Evolutionary conservation across 805 yeast species (phyloP).

Genomic region (Candida takata): DNA sequence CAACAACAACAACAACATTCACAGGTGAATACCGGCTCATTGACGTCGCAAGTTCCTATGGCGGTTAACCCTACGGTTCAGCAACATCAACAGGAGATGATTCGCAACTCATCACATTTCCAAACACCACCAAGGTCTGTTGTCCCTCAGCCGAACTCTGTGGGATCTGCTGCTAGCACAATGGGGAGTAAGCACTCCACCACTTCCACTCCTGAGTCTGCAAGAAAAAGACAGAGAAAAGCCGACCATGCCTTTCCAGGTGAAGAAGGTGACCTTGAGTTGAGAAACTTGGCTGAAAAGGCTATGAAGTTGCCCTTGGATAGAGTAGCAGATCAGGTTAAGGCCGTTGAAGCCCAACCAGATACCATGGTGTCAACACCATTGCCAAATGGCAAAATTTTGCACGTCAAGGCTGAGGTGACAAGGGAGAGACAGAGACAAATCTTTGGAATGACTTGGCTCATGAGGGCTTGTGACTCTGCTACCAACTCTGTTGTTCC

Average conservation of each 20-base stretch:
- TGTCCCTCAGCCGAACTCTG: slow-evolving; percentile 5
- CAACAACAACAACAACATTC: slow-evolving; percentile 4
- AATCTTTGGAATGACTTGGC: slow-evolving; percentile 76
- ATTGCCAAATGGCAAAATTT: slow-evolving; percentile 22
- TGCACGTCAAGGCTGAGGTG: slow-evolving; percentile 14
- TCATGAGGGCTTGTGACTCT: slow-evolving; percentile 55
- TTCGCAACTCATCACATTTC: slow-evolving; percentile 8
- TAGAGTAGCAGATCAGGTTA: slow-evolving; percentile 39
- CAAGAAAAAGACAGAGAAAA: slow-evolving; percentile 21
- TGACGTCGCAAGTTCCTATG: neutral
- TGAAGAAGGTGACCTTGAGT: slow-evolving; percentile 30
- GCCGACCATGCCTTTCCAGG: slow-evolving; percentile 23
- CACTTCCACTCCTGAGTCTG: slow-evolving; percentile 15
- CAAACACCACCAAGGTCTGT: slow-evolving; percentile 22
- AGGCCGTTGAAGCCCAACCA: slow-evolving; percentile 31
- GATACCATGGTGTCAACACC: slow-evolving; percentile 17
- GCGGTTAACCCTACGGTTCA: neutral
- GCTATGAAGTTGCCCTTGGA: slow-evolving; percentile 28
- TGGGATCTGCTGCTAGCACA: neutral
- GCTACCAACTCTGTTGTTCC: slow-evolving; percentile 50
- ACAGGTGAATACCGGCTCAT: neutral
- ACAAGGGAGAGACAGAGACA: slow-evolving; percentile 57
- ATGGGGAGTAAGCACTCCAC: neutral
- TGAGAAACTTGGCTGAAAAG: slow-evolving; percentile 30
- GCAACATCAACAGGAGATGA: slow-evolving; percentile 2